A percentile compares a stretch with the other conserved stretches of the same genome.
These are phyloP conservation scores for Ciborinia camelliae DNA, from an alignment of 2,329 filamentous ascomycete genomes.

Conservation along the genomic window DNA sequence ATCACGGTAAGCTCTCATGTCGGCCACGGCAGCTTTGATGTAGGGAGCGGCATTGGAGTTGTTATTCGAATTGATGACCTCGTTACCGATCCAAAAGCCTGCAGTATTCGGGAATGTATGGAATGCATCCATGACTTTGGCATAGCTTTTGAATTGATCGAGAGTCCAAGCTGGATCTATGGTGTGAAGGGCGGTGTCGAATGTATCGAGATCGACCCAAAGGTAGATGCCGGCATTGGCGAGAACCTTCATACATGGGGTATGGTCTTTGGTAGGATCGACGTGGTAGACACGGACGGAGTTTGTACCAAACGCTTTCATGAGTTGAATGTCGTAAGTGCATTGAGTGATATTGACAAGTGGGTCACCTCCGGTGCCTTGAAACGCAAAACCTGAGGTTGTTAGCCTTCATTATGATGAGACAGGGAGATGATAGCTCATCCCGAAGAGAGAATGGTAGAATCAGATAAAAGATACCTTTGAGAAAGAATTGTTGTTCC, in stretches of 20 bases:
- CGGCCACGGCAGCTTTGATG: constrained; percentile 56
- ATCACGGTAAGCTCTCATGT: constrained; percentile 52
- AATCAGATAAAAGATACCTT: constrained; percentile 34
- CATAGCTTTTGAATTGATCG: constrained; percentile 62
- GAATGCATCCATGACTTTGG: constrained; percentile 67
- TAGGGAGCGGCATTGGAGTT: constrained; percentile 52
- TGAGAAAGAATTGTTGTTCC: constrained; percentile 34
- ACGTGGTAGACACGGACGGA: constrained; percentile 87
- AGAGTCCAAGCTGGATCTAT: constrained; percentile 65
- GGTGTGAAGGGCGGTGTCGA: constrained; percentile 63
- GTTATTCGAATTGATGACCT: constrained; percentile 64
- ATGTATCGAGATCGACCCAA: constrained; percentile 78
- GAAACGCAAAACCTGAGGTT: constrained; percentile 70
- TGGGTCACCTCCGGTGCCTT: constrained; percentile 64
- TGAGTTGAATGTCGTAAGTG: constrained; percentile 67
- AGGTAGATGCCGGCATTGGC: constrained; percentile 77
- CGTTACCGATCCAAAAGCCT: constrained; percentile 84
- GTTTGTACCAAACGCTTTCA: constrained; percentile 78
- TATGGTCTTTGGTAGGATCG: constrained; percentile 66
- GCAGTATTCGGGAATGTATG: constrained; percentile 66
- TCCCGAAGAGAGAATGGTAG: too few relatives aligned
- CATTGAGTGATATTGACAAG: constrained; percentile 74
- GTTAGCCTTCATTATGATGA: constrained; percentile 17
- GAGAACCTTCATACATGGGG: constrained; percentile 76
- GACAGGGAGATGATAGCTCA: too few relatives aligned